These are phyloP conservation scores for Sugiyamaella neomexicana DNA, from an alignment of 1,139 yeast species.

Conservation along the genomic window DNA sequence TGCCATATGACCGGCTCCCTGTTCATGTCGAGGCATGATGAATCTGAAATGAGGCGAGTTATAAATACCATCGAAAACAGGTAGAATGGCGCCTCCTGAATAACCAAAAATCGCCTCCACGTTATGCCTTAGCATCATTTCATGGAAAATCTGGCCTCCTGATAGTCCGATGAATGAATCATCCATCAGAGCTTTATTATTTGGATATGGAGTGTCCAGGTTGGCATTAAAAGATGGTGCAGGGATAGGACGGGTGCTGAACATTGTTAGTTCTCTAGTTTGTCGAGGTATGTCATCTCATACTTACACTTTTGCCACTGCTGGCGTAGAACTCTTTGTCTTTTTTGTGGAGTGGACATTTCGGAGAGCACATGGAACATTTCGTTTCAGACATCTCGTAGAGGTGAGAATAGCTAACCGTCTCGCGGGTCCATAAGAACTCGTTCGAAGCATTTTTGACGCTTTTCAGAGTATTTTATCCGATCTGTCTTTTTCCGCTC, in stretches of 20 bases:
- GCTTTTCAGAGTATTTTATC: neutral
- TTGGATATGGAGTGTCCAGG: constrained; percentile 23
- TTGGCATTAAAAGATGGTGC: constrained; percentile 50
- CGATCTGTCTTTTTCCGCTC: neutral
- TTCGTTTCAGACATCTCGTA: constrained; percentile 5
- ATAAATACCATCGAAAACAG: constrained; percentile 95
- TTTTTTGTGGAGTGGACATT: constrained; percentile 10
- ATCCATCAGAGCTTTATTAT: constrained; percentile 43
- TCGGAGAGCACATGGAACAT: neutral
- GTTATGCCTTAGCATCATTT: constrained; percentile 95
- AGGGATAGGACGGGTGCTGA: constrained; percentile 47
- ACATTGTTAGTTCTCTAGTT: neutral
- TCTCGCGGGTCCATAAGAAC: constrained; percentile 1
- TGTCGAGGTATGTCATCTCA: neutral
- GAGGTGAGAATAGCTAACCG: constrained; percentile 1
- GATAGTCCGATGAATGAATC: constrained; percentile 90
- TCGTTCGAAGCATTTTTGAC: constrained; percentile 10
- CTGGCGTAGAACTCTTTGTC: neutral
- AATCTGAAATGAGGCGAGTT: constrained; percentile 86
- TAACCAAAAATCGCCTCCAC: constrained; percentile 94
- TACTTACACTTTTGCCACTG: constrained; percentile 12
- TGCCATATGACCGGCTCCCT: constrained; percentile 99
- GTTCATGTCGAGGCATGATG: constrained; percentile 94
- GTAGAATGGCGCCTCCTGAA: constrained; percentile 98
- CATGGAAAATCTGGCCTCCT: constrained; percentile 97